A percentile compares a stretch with the other conserved stretches of the same genome.
phyloP scores from a whole-genome alignment of 306 rosid genomes.

The Rubus idaeus region DNA sequence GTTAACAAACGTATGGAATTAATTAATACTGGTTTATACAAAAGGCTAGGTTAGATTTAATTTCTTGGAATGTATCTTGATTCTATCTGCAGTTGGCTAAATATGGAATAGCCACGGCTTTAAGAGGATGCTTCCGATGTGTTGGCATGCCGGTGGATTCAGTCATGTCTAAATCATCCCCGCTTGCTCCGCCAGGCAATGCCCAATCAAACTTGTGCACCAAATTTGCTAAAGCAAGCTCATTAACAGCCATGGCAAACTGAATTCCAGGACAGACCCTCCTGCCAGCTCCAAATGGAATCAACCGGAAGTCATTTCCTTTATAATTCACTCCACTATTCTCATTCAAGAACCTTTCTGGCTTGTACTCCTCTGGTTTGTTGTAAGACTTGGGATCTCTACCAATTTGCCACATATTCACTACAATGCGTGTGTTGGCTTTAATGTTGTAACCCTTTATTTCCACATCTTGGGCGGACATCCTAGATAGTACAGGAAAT shows the following conservation, averaged over 20 bases:
- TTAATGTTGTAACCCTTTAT: neutral
- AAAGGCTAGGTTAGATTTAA: neutral
- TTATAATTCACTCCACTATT: constrained; percentile 18
- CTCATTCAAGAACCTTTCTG: constrained; percentile 15
- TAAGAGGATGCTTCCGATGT: neutral
- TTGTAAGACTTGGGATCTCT: constrained; percentile 22
- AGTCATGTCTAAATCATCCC: constrained; percentile 32
- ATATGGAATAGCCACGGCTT: neutral
- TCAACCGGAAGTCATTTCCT: constrained; percentile 32
- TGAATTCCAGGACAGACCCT: constrained; percentile 29
- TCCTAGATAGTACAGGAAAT: constrained; percentile 6
- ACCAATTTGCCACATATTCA: constrained; percentile 29
- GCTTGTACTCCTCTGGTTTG: neutral
- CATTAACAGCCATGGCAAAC: constrained; percentile 30
- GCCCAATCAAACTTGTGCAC: constrained; percentile 35
- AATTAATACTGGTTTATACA: neutral
- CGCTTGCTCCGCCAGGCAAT: constrained; percentile 24
- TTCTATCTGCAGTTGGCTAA: neutral
- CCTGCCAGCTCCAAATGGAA: constrained; percentile 40
- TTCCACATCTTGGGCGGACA: neutral
- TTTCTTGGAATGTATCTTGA: neutral
- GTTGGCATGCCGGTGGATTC: constrained; percentile 15
- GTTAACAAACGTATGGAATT: neutral
- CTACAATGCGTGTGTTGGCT: neutral
- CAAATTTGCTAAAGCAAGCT: constrained; percentile 35